These are phyloP conservation scores for Hysterangium stoloniferum DNA, from an alignment of 768 basidiomycete species.

Conservation along the genomic window DNA sequence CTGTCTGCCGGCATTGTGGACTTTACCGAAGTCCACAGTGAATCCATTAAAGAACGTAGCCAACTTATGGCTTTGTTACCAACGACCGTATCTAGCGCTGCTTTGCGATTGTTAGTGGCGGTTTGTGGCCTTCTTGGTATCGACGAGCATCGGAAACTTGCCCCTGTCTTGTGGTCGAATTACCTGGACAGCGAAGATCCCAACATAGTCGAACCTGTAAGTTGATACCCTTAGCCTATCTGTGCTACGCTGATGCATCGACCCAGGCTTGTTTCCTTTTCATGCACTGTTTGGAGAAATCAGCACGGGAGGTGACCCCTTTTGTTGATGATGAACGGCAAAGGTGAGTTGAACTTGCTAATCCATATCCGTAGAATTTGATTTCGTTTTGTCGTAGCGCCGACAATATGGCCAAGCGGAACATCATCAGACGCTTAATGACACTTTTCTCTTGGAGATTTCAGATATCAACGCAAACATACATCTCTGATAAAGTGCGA, in stretches of 20 bases:
- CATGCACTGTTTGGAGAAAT: constrained; percentile 69
- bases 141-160: constrained; percentile 45
- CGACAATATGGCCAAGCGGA: constrained; percentile 38
- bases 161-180: constrained; percentile 50
- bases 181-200: constrained; percentile 34
- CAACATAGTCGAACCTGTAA: constrained; percentile 42
- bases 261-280: constrained; percentile 48
- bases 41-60: background rate
- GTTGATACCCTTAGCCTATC: constrained; percentile 18
- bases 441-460: constrained; percentile 60
- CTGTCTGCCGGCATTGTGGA: background rate
- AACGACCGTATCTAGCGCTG: background rate
- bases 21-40: background rate
- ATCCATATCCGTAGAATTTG: background rate
- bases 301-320: constrained; percentile 37
- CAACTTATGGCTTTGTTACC: background rate
- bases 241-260: too few species aligned
- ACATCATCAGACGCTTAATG: constrained; percentile 48
- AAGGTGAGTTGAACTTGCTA: constrained; percentile 34
- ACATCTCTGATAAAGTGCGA: constrained; percentile 50
- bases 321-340: constrained; percentile 48
- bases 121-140: constrained; percentile 46
- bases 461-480: constrained; percentile 56
- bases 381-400: constrained; percentile 31
- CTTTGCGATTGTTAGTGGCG: constrained; percentile 50